Conservation (phyloP, 352 stramenopile genomes). For the Peronosclerospora sorghi region DNA sequence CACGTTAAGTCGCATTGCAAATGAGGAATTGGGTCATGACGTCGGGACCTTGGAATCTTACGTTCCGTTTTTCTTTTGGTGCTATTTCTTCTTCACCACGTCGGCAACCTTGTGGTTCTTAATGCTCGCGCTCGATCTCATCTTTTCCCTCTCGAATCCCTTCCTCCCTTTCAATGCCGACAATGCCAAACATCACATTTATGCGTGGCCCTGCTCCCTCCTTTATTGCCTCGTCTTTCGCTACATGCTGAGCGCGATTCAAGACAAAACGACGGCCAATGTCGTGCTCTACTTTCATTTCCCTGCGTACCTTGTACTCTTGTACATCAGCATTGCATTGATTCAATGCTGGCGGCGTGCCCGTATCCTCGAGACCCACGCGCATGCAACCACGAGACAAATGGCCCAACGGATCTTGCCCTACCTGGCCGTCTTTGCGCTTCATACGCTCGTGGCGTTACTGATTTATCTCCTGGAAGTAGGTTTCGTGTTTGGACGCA, state of each 20-base stretch:
- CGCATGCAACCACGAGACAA: slow-evolving; percentile 57
- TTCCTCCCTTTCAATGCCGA: slow-evolving; percentile 82
- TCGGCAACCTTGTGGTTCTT: slow-evolving; percentile 74
- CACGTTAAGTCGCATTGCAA: slow-evolving; percentile 55
- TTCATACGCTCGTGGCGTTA: slow-evolving; percentile 37
- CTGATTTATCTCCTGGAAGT: slow-evolving; percentile 44
- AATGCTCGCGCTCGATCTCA: slow-evolving; percentile 77
- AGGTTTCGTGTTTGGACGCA: slow-evolving; percentile 16
- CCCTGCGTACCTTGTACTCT: slow-evolving; percentile 48
- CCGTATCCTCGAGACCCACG: slow-evolving; percentile 58
- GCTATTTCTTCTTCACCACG: slow-evolving; percentile 73
- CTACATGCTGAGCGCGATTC: slow-evolving; percentile 32
- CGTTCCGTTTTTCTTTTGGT: slow-evolving; percentile 74
- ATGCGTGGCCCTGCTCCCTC: slow-evolving; percentile 60
- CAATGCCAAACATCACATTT: slow-evolving; percentile 76
- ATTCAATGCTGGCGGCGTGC: slow-evolving; percentile 59
- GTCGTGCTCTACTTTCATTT: slow-evolving; percentile 62
- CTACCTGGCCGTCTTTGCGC: slow-evolving; percentile 57
- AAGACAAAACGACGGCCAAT: slow-evolving; percentile 20
- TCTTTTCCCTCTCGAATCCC: slow-evolving; percentile 81
- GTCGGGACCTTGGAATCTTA: slow-evolving; percentile 29
- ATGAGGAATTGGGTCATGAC: slow-evolving; percentile 30
- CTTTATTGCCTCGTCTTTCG: slow-evolving; percentile 64
- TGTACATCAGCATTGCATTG: slow-evolving; percentile 54
- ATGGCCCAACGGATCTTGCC: slow-evolving; percentile 82